phyloP scores from a whole-genome alignment of 768 basidiomycete species.

The Termitomyces sp. region DNA sequence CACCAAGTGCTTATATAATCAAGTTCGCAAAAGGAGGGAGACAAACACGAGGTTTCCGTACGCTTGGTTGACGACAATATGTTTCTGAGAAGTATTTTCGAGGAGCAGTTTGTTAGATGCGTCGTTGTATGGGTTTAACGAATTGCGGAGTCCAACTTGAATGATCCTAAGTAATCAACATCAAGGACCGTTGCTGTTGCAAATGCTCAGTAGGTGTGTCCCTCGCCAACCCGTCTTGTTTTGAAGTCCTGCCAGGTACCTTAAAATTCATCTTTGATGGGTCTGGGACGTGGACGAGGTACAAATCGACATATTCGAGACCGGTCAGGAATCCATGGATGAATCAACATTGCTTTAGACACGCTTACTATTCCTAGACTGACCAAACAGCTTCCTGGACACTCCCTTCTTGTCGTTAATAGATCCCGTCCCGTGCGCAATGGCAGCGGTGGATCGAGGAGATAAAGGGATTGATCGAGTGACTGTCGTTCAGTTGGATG shows the following conservation, averaged over 20 bases:
- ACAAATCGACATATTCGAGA: conserved; percentile 57
- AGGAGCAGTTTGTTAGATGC: conserved; percentile 38
- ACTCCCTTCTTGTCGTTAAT: too few species aligned
- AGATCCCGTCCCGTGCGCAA: too few species aligned
- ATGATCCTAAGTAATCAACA: conserved; percentile 2
- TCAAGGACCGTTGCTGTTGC: background rate
- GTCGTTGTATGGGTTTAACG: conserved; percentile 56
- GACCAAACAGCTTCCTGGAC: conserved; percentile 33
- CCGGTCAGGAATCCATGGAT: conserved; percentile 18
- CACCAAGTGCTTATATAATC: conserved; percentile 21
- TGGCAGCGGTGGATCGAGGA: too few species aligned
- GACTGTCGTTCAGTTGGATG: conserved; percentile 12
- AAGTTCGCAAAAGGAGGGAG: background rate
- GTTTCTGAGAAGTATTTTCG: conserved; percentile 40
- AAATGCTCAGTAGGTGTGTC: conserved; percentile 12
- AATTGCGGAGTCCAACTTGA: conserved; percentile 72
- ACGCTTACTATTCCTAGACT: conserved; percentile 44
- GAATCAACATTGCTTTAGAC: background rate
- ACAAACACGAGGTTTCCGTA: conserved; percentile 48
- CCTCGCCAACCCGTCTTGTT: conserved; percentile 37
- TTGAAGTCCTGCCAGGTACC: conserved; percentile 53
- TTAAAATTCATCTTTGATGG: conserved; percentile 27
- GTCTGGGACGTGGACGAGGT: conserved; percentile 56
- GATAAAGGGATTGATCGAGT: background rate
- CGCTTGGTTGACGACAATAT: conserved; percentile 50